Evolutionary conservation across 2,329 filamentous ascomycete genomes (phyloP), one percentile per base, ranked within the genome.

Genomic region (Chaetomium sp.): DNA sequence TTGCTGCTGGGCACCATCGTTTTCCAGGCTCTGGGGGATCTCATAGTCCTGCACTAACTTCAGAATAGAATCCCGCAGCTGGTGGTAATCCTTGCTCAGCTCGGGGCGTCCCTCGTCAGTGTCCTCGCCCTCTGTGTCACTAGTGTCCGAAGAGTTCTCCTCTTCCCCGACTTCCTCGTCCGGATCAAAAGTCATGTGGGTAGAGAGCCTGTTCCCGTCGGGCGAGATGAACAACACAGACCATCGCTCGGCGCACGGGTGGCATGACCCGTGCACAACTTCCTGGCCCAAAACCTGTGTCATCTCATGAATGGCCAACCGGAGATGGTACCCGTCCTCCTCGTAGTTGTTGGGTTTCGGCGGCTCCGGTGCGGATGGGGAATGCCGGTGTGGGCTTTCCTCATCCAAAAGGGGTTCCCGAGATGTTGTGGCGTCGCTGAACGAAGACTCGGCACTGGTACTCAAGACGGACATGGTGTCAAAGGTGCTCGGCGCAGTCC

Each of bases 241-340:
- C 90, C 90, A 95, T 54, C 86, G 79, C 70, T 95, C 90, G 1
- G 86, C 85, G 59, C 88, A 92, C 7, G 89, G 89, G 64, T 94
- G 88, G 53, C 84, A 86, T 11, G 81, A 76, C 27, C 87, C 87
- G 49, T 84, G 82, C 14, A 85, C 76, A 10, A 76, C 79, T 11
- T 90, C 85, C 6, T 74, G 65, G 4, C 87, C 86, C 8, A 90
- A 72, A 5, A 78, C 77, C 47, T 87, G 81, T 6, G 75, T 78
- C 84, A 91, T 84, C 64, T 90, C 86, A 53, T 87, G 84, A 52
- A 89, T 76, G 4, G 86, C 86, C 58, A 82, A 73, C 38, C 85
- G 82, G 51, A 91, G 74, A 37, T 80, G 81, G 61, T 80, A 82
- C 1, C 85, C 81, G 57, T 87, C 82, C 51, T 86, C 82, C 56